Evolutionary conservation across 2,329 filamentous ascomycete species (phyloP).

Genomic region (Colletotrichum cordylinicola): DNA sequence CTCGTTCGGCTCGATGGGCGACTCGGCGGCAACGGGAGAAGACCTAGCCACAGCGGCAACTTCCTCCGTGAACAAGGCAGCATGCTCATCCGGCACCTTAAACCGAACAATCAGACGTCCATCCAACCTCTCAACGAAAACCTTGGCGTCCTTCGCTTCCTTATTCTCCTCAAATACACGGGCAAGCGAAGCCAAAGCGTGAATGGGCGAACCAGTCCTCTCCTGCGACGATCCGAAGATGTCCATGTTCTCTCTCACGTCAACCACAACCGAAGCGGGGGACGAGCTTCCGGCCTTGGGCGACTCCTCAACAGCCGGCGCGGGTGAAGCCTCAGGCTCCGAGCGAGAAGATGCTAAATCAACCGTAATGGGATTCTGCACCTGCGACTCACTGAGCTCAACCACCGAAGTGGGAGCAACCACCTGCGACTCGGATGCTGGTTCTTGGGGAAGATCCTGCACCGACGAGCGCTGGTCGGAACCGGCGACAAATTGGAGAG

Average conservation of each 20-base stretch:
- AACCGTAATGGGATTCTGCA: conserved; percentile 1
- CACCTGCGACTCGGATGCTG: conserved; percentile 12
- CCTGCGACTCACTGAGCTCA: neutral
- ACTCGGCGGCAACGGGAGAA: neutral
- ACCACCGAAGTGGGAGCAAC: conserved; percentile 13
- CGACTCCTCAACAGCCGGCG: neutral
- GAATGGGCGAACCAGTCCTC: neutral
- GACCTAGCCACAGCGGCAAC: neutral
- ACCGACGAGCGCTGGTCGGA: conserved; percentile 1
- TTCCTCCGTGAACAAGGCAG: neutral
- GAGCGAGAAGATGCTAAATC: conserved; percentile 9
- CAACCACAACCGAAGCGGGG: conserved; percentile 3
- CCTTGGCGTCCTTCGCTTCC: neutral
- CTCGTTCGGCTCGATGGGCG: neutral
- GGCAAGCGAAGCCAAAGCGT: neutral
- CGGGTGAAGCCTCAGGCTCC: neutral
- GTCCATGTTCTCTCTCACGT: conserved; percentile 15
- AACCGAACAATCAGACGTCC: conserved; percentile 19
- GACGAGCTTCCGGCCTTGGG: neutral
- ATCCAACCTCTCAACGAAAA: neutral
- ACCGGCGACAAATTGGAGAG: neutral
- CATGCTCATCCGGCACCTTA: conserved; percentile 15
- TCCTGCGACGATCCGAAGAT: conserved; percentile 18
- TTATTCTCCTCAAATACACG: neutral
- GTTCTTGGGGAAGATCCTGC: conserved; percentile 7